A percentile compares a stretch with the other conserved stretches of the same genome.
Evolutionary conservation across 2,329 filamentous ascomycete species (phyloP).

Genomic region (Aspergillus pseudotamarii): DNA sequence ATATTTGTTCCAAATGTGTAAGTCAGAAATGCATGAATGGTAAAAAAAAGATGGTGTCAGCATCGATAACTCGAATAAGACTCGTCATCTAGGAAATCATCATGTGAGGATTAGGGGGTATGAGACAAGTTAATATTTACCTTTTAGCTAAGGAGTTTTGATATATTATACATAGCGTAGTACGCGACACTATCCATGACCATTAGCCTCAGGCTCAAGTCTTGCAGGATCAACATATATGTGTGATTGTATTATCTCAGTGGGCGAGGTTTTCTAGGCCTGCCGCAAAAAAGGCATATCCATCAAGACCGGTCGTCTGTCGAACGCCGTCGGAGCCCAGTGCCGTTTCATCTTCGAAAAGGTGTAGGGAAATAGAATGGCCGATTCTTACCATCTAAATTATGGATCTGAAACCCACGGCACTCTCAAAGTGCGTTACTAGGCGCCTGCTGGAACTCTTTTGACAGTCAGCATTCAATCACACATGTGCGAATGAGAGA

Average conservation of each 20-base stretch:
- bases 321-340: conserved; percentile 85
- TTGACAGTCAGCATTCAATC: conserved; percentile 21
- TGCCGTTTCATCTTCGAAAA: conserved; percentile 63
- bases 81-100: conserved; percentile 66
- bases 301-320: conserved; percentile 67
- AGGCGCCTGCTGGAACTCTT: conserved; percentile 12
- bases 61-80: conserved; percentile 66
- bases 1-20: conserved; percentile 13
- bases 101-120: conserved; percentile 33
- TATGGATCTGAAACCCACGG: background rate
- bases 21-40: conserved; percentile 65
- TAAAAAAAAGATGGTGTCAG: conserved; percentile 58
- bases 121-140: conserved; percentile 14
- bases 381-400: conserved; percentile 10
- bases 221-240: conserved; percentile 23
- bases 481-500: conserved; percentile 14
- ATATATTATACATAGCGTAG: background rate
- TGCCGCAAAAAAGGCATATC: conserved; percentile 87
- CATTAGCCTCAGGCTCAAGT: conserved; percentile 32
- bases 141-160: conserved; percentile 7
- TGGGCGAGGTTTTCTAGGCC: conserved; percentile 99
- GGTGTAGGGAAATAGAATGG: conserved; percentile 2
- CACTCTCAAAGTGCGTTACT: background rate
- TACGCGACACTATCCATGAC: background rate
- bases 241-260: conserved; percentile 61